Evolutionary conservation across 2,329 filamentous ascomycete genomes (phyloP).

Genomic region (Fusarium subtropicale): DNA sequence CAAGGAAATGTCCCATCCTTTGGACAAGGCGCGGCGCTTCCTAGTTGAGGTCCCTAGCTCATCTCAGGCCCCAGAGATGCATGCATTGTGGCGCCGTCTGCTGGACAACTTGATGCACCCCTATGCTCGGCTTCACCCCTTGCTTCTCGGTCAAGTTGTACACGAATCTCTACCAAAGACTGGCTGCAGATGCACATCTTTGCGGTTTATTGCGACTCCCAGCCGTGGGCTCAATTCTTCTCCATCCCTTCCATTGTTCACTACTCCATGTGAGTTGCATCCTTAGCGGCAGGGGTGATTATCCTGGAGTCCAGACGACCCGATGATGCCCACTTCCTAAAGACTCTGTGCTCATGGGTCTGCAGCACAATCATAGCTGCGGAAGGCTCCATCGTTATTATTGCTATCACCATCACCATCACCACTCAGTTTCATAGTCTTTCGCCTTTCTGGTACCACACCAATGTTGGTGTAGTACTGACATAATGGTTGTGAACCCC

Average conservation of each 20-base stretch:
- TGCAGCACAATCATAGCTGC: constrained; percentile 33
- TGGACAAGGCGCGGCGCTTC: constrained; percentile 30
- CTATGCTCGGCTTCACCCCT: background rate
- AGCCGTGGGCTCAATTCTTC: constrained; percentile 45
- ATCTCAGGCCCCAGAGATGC: constrained; percentile 28
- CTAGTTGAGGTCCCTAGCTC: constrained; percentile 29
- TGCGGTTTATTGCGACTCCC: constrained; percentile 41
- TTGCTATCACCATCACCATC: constrained; percentile 27
- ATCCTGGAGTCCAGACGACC: constrained; percentile 42
- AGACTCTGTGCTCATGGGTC: constrained; percentile 42
- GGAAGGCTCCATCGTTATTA: constrained; percentile 32
- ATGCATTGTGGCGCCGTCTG: constrained; percentile 30
- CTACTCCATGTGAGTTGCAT: constrained; percentile 42
- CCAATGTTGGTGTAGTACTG: constrained; percentile 43
- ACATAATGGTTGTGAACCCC: constrained; percentile 17
- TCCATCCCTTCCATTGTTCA: constrained; percentile 48
- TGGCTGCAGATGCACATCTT: constrained; percentile 20
- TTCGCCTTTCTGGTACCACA: constrained; percentile 37
- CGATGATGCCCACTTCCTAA: constrained; percentile 35
- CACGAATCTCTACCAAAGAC: constrained; percentile 19
- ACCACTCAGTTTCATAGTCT: constrained; percentile 42
- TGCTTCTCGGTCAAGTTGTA: background rate
- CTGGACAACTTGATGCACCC: constrained; percentile 17
- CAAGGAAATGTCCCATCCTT: constrained; percentile 44
- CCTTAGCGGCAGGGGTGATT: constrained; percentile 45